phyloP scores from a whole-genome alignment of 2,329 filamentous ascomycete species.

The Fonsecaea monophora region DNA sequence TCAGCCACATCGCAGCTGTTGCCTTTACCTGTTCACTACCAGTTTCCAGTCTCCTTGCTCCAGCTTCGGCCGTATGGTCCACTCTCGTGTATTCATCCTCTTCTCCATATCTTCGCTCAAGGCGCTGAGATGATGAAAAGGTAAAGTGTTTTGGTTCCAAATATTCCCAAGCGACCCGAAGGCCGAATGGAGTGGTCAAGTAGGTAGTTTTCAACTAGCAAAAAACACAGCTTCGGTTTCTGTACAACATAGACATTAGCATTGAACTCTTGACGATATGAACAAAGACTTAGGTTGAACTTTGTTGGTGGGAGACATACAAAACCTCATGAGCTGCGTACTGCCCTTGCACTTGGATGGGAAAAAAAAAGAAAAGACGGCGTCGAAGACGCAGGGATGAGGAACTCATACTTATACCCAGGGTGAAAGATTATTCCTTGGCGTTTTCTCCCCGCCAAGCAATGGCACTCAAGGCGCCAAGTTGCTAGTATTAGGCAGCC shows the following conservation, averaged over 20 bases:
- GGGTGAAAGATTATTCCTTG: neutral
- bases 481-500: too few relatives aligned
- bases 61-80: too few relatives aligned
- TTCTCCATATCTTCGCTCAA: constrained; percentile 37
- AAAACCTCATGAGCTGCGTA: constrained; percentile 73
- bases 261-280: too few relatives aligned
- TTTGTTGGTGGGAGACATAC: neutral
- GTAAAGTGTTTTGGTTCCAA: constrained; percentile 59
- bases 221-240: constrained; percentile 74
- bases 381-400: neutral
- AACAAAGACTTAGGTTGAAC: neutral
- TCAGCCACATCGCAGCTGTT: too few relatives aligned
- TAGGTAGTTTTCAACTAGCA: constrained; percentile 85
- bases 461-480: too few relatives aligned
- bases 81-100: constrained; percentile 19
- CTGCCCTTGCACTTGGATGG: constrained; percentile 68
- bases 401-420: neutral
- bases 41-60: neutral
- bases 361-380: constrained; percentile 6
- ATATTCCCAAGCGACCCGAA: constrained; percentile 77
- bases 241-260: too few relatives aligned
- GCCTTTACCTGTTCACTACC: neutral
- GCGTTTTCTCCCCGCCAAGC: neutral
- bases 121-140: constrained; percentile 40
- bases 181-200: constrained; percentile 76